Evolutionary conservation across 306 rosid genomes (phyloP).

Genomic region (Lathyrus tuberosus): DNA sequence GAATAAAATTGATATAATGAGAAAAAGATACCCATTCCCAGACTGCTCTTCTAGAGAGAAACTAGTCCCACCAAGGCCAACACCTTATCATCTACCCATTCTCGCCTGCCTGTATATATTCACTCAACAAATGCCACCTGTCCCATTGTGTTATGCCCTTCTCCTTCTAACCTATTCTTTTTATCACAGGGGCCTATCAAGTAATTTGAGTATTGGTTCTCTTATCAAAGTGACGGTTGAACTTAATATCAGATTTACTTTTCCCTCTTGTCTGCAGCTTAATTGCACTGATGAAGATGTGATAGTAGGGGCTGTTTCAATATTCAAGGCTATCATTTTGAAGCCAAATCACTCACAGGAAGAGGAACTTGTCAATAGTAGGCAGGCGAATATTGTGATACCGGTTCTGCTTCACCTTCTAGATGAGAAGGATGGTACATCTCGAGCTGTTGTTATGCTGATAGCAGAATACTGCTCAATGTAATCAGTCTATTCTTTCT

Average conservation of each 20-base stretch:
- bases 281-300: slow-evolving; percentile 73
- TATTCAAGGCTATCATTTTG: slow-evolving; percentile 72
- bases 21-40: not conserved
- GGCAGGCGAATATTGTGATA: slow-evolving; percentile 59
- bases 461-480: slow-evolving; percentile 81
- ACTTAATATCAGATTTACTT: slow-evolving; percentile 28
- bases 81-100: not conserved
- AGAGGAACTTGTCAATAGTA: slow-evolving; percentile 47
- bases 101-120: not conserved
- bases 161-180: not conserved
- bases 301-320: slow-evolving; percentile 62
- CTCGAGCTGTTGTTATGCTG: slow-evolving; percentile 83
- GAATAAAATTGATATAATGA: not conserved
- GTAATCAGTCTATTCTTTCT: slow-evolving; percentile 53
- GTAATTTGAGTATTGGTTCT: slow-evolving; percentile 27
- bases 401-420: slow-evolving; percentile 73
- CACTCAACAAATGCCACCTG: not conserved
- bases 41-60: no score
- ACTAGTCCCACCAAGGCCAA: no score
- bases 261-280: slow-evolving; percentile 56
- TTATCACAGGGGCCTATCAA: not conserved
- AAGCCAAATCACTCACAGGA: slow-evolving; percentile 58
- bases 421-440: slow-evolving; percentile 78
- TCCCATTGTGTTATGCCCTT: not conserved
- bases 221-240: slow-evolving; percentile 10